Conservation (phyloP, 306 rosid species). For the Ceratonia siliqua region DNA sequence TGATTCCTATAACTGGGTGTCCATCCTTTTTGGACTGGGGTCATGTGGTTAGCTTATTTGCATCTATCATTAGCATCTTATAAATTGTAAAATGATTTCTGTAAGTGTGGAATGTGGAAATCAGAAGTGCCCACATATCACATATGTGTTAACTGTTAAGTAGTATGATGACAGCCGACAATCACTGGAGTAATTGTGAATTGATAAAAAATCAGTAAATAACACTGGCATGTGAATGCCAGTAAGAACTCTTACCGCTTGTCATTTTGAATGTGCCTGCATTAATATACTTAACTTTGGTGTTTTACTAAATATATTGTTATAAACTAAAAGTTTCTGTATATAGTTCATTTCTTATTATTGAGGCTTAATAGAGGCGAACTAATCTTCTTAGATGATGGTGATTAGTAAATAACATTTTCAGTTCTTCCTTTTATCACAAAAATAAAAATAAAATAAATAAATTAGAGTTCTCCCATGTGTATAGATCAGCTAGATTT, state of each 20-base stretch:
- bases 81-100: neutral
- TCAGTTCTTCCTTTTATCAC: neutral
- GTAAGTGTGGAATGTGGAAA: neutral
- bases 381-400: neutral
- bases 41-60: neutral
- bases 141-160: neutral
- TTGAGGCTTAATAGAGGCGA: neutral
- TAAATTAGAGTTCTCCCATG: neutral
- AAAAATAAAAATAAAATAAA: too few relatives aligned
- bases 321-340: neutral
- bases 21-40: neutral
- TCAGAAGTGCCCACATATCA: neutral
- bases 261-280: neutral
- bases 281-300: neutral
- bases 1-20: neutral
- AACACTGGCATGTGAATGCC: neutral
- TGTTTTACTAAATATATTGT: neutral
- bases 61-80: neutral
- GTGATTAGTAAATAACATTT: neutral
- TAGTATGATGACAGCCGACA: neutral
- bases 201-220: neutral
- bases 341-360: neutral
- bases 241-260: neutral
- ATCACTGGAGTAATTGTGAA: neutral
- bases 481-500: neutral